Percentiles rank a stretch among this genome's conserved stretches.
These are phyloP conservation scores for Salvia miltiorrhiza DNA, from an alignment of 257 asterid genomes.

Conservation along the genomic window DNA sequence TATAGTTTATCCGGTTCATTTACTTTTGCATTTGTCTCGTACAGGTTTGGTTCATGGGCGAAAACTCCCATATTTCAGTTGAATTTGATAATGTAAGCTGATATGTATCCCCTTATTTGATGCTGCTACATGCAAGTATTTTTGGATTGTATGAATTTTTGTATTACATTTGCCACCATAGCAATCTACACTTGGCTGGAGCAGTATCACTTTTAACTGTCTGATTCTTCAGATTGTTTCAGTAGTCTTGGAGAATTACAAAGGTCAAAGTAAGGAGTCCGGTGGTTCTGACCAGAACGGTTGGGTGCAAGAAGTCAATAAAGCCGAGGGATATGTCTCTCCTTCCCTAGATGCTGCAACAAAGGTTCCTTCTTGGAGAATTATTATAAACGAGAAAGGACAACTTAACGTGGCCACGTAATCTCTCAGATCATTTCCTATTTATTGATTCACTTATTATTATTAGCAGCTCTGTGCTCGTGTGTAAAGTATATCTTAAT, in stretches of 20 bases:
- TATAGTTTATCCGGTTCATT: conserved; percentile 15
- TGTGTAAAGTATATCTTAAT: conserved; percentile 21
- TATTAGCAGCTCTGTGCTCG: neutral
- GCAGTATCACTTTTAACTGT: neutral
- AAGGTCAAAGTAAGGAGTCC: conserved; percentile 50
- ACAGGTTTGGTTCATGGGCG: conserved; percentile 98
- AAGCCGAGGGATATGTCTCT: conserved; percentile 57
- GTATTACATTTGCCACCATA: neutral
- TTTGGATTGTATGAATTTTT: neutral
- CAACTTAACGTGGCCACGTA: conserved; percentile 70
- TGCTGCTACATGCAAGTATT: neutral
- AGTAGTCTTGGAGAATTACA: conserved; percentile 88
- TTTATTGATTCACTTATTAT: neutral
- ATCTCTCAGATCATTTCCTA: conserved; percentile 23
- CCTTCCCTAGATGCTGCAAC: conserved; percentile 40
- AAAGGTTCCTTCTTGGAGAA: conserved; percentile 74
- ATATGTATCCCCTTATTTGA: neutral
- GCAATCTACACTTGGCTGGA: neutral
- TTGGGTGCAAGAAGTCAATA: conserved; percentile 62
- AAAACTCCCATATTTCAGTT: conserved; percentile 78
- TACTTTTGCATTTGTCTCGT: conserved; percentile 15
- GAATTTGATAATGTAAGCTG: conserved; percentile 85
- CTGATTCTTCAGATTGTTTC: conserved; percentile 75
- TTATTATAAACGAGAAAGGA: conserved; percentile 70
- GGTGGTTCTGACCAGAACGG: conserved; percentile 38